Conservation (phyloP, 2,329 filamentous ascomycete genomes). For the Tolypocladium inflatum region DNA sequence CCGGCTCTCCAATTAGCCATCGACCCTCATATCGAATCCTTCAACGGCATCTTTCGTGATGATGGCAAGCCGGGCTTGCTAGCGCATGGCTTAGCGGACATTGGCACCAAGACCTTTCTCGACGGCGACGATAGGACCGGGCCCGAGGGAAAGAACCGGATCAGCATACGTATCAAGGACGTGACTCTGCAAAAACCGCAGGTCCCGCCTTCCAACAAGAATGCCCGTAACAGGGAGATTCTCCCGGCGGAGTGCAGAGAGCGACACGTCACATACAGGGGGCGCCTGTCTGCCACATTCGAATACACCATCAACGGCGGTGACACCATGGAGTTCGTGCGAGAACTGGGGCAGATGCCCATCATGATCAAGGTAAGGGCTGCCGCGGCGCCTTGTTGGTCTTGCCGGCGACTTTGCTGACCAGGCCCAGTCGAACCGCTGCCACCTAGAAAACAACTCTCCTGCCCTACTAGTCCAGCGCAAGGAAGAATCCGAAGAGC, state of each 20-base stretch:
- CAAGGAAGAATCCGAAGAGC: constrained; percentile 92
- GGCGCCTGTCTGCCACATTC: constrained; percentile 71
- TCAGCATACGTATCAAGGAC: constrained; percentile 71
- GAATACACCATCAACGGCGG: constrained; percentile 84
- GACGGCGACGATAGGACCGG: constrained; percentile 65
- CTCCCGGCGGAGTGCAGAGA: constrained; percentile 90
- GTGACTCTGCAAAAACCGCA: constrained; percentile 75
- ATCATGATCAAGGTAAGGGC: constrained; percentile 77
- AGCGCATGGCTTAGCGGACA: constrained; percentile 71
- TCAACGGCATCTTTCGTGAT: constrained; percentile 77
- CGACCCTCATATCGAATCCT: constrained; percentile 86
- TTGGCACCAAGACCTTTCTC: constrained; percentile 79
- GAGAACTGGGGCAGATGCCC: constrained; percentile 81
- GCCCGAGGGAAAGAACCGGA: constrained; percentile 55
- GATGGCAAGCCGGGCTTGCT: constrained; percentile 53
- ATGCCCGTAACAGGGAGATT: constrained; percentile 74
- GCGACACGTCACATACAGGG: constrained; percentile 83
- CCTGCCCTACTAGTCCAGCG: constrained; percentile 73
- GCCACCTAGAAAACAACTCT: constrained; percentile 78
- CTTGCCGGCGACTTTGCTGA: neutral
- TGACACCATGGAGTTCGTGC: constrained; percentile 70
- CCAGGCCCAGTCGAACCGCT: constrained; percentile 62
- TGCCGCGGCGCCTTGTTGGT: neutral
- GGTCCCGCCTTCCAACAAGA: constrained; percentile 75
- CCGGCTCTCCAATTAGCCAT: constrained; percentile 80